phyloP scores from a whole-genome alignment of 2,329 filamentous ascomycete genomes.

The Phyllosticta paracitricarpa region DNA sequence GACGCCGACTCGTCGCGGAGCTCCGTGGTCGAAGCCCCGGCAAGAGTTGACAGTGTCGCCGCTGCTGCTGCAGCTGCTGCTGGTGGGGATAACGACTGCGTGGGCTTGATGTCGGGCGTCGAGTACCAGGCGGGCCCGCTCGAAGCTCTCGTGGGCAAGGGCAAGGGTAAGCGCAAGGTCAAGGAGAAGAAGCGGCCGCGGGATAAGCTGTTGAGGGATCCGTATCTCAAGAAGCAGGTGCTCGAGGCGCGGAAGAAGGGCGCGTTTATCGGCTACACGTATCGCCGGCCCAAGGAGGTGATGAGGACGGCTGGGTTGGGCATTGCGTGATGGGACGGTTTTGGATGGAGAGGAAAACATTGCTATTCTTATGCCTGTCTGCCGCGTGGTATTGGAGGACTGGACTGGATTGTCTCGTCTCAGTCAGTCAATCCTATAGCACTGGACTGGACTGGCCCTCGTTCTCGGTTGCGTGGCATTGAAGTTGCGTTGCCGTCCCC shows the following conservation, averaged over 20 bases:
- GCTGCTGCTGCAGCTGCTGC: not conserved
- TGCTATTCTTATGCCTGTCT: not conserved
- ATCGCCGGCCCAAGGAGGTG: constrained; percentile 43
- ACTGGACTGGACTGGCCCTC: too few relatives aligned
- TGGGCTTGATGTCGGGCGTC: not conserved
- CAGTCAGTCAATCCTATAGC: too few relatives aligned
- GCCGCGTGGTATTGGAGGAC: too few relatives aligned
- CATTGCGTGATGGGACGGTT: not conserved
- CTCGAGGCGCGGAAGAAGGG: constrained; percentile 70
- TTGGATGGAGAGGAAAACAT: not conserved
- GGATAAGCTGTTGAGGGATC: constrained; percentile 77
- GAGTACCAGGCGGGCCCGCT: not conserved
- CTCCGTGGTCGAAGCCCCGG: not conserved
- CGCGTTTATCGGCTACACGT: constrained; percentile 86
- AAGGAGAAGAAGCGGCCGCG: constrained; percentile 69
- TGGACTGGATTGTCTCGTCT: too few relatives aligned
- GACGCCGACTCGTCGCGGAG: not conserved
- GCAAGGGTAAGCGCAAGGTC: constrained; percentile 36
- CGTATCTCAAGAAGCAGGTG: constrained; percentile 52
- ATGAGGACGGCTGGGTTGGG: not conserved
- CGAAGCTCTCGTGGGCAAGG: not conserved
- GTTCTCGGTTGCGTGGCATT: too few relatives aligned
- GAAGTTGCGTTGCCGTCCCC: too few relatives aligned
- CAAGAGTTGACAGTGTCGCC: not conserved
- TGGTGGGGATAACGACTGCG: not conserved